A percentile compares a stretch with the other conserved stretches of the same genome.
Conservation (phyloP, 805 yeast genomes). For the Kuraishia ogatae region DNA sequence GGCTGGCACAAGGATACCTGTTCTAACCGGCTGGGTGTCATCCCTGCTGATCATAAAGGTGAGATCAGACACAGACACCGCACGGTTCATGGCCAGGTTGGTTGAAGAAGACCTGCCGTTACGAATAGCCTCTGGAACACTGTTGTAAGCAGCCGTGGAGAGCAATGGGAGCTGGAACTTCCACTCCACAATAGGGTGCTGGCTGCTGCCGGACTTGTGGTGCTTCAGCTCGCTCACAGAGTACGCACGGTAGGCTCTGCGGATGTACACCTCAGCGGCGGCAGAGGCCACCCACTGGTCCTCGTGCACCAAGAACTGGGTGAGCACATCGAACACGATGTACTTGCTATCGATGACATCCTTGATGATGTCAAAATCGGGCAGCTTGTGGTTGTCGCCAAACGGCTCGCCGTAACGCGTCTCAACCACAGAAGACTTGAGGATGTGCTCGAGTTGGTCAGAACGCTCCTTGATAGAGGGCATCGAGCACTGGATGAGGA, state of each 20-base stretch:
- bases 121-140: constrained; percentile 43
- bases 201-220: constrained; percentile 33
- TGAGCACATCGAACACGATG: constrained; percentile 90
- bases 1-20: constrained; percentile 78
- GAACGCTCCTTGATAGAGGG: constrained; percentile 95
- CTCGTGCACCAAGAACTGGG: constrained; percentile 76
- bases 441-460: constrained; percentile 93
- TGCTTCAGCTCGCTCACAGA: constrained; percentile 71
- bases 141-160: constrained; percentile 64
- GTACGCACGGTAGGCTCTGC: constrained; percentile 96
- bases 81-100: constrained; percentile 53
- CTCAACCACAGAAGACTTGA: constrained; percentile 76
- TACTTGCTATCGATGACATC: constrained; percentile 96
- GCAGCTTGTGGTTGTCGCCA: constrained; percentile 67
- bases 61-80: constrained; percentile 88
- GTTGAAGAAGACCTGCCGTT: constrained; percentile 23
- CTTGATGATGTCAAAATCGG: constrained; percentile 68
- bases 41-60: constrained; percentile 69
- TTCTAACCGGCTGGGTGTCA: constrained; percentile 65
- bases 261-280: constrained; percentile 92
- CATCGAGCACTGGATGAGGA: constrained; percentile 90
- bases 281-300: constrained; percentile 92
- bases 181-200: constrained; percentile 75
- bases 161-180: constrained; percentile 76
- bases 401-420: constrained; percentile 79